A percentile compares a stretch with the other conserved stretches of the same genome.
phyloP scores from a whole-genome alignment of 495 filamentous ascomycete genomes.

The Aspergillus heteromorphus region DNA sequence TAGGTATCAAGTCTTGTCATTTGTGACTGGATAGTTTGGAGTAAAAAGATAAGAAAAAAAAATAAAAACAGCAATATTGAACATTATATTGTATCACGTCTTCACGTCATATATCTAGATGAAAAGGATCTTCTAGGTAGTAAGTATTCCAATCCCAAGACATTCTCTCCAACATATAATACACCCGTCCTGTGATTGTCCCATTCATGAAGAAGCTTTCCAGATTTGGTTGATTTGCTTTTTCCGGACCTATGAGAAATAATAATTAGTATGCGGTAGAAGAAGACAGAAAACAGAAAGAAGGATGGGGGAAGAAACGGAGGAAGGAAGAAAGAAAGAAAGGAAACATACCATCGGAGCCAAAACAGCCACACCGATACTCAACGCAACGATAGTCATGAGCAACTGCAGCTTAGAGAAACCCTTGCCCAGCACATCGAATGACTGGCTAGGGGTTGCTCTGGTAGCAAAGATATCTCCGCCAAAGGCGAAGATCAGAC shows the following conservation, averaged over 20 bases:
- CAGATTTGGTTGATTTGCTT: conserved; percentile 41
- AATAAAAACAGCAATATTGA: too few species aligned
- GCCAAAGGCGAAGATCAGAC: conserved; percentile 84
- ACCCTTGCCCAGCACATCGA: conserved; percentile 87
- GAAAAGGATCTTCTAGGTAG: too few species aligned
- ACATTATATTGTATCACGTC: too few species aligned
- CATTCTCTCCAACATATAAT: background rate
- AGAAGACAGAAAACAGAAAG: background rate
- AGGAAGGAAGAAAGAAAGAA: too few species aligned
- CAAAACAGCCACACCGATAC: conserved; percentile 65
- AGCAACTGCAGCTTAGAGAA: conserved; percentile 87
- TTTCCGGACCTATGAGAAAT: conserved; percentile 26
- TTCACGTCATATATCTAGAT: too few species aligned
- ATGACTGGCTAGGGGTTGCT: conserved; percentile 75
- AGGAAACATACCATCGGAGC: conserved; percentile 71
- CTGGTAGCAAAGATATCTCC: conserved; percentile 81
- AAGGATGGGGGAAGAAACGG: background rate
- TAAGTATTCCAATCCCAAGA: too few species aligned
- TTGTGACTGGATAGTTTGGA: too few species aligned
- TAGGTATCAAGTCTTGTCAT: too few species aligned
- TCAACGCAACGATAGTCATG: conserved; percentile 72
- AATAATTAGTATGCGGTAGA: conserved; percentile 10
- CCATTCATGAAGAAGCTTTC: conserved; percentile 19
- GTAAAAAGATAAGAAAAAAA: too few species aligned
- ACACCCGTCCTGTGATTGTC: background rate